Evolutionary conservation across 2,329 filamentous ascomycete species (phyloP), one percentile per base, ranked within the genome.

Genomic region (Nectriaceae sp.): DNA sequence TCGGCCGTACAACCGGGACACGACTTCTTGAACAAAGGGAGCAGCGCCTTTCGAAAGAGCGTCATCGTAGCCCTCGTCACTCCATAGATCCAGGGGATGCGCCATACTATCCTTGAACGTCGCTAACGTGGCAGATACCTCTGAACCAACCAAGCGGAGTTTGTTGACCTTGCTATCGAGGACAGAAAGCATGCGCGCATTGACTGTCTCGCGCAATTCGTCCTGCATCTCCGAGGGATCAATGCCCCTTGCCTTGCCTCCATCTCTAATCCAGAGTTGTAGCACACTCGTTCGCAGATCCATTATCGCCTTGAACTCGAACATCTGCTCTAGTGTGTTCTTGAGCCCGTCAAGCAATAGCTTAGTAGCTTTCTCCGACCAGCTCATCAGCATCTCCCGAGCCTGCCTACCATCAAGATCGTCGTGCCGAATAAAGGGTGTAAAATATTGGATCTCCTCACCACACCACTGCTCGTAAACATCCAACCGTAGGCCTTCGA

Each of bases 381-480:
- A 92, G 21, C 65, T 66, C 19, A 76, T 77, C 13, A 90, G 75
- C 67, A 82, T 82, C 2, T 82, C 78, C 36, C 78, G 76, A 1
- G 82, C 81, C 51, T 84, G 78, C 20, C 74, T 70, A 18, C 79
- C 82, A 20, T 84, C 80, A 4, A 89, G 68, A 56, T 94, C 88
- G 56, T 92, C 89, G 59, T 95, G 85, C 22, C 89, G 84, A 29
- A 95, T 88, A 72, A 90, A 96, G 0, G 92, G 92, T 1, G 85
- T 93, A 64, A 95, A 97, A 55, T 87, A 88, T 40, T 82, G 83
- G 36, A 96, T 88, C 51, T 95, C 90, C 6, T 91, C 84, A 16
- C 88, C 80, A 53, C 94, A 88, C 88, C 91, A 96, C 18, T 79
- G 79, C 54, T 86, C 83, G 61, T 90, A 84, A 10, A 94, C 72